Evolutionary conservation across 2,329 filamentous ascomycete species (phyloP), one percentile per base, ranked within the genome.

Genomic region (Arthrobotrys entomopaga): DNA sequence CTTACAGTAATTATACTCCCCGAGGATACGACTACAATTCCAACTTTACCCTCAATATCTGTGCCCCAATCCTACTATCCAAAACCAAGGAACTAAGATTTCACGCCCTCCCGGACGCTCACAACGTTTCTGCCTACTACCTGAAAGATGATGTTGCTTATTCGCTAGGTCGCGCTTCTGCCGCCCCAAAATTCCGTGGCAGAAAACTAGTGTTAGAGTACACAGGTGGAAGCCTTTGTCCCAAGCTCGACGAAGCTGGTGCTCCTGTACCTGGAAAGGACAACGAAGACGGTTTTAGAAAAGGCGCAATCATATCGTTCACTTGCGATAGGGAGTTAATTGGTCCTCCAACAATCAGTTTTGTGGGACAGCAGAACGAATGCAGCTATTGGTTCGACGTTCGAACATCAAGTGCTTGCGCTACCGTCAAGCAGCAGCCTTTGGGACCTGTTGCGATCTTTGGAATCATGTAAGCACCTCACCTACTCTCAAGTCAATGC

Each of bases 351-450:
- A 86, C 87, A 3, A 85, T 95, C 42, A 92, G 91, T 19, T 99
- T 97, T 81, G 90, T 98, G 71, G 92, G 91, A 71, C 90, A 93
- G 75, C 90, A 91, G 46, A 93, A 98, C 80, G 90, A 96, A 73
- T 99, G 95, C 85, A 88, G 92, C 29, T 99, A 98, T 82, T 91
- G 96, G 82, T 99, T 99, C 83, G 93, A 98, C 81, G 90, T 93
- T 57, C 90, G 94, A 77, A 95, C 92, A 22, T 86, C 87, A 52
- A 90, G 92, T 77, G 94, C 93, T 10, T 99, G 95, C 85, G 91
- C 82, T 82, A 93, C 84, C 84, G 84, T 88, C 24, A 86, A 87
- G 65, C 85, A 84, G 74, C 84, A 85, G 54, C 89, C 82, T 83
- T 90, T 84, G 82, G 91, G 80, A 83, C 95, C 82, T 79, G 91